A percentile compares a stretch with the other conserved stretches of the same genome.
Evolutionary conservation across 2,329 filamentous ascomycete genomes (phyloP).

Genomic region (Calcarisporium arbuscula): DNA sequence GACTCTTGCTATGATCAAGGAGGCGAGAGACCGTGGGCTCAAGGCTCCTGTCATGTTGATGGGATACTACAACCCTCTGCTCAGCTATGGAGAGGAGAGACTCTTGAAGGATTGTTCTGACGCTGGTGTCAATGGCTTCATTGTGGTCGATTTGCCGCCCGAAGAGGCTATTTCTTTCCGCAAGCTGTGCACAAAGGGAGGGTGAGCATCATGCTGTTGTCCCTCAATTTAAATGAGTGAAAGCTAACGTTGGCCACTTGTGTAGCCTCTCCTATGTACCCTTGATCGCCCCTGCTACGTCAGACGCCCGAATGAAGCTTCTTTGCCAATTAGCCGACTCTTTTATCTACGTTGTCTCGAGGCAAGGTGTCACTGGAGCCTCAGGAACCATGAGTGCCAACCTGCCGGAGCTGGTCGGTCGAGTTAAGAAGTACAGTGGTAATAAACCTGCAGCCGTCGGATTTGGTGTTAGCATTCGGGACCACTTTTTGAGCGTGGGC

Average conservation of each 20-base stretch:
- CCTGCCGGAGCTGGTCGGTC: slow-evolving; percentile 72
- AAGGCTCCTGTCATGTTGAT: slow-evolving; percentile 83
- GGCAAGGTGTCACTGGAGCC: slow-evolving; percentile 94
- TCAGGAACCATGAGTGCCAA: slow-evolving; percentile 74
- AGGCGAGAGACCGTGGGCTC: slow-evolving; percentile 71
- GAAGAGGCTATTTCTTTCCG: slow-evolving; percentile 94
- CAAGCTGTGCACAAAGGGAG: slow-evolving; percentile 70
- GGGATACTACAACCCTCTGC: slow-evolving; percentile 97
- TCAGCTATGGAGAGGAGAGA: slow-evolving; percentile 89
- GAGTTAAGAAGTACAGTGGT: slow-evolving; percentile 88
- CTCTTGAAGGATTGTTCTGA: slow-evolving; percentile 78
- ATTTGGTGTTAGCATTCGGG: slow-evolving; percentile 91
- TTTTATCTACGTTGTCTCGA: slow-evolving; percentile 97
- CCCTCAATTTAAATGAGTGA: neutral
- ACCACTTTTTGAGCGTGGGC: slow-evolving; percentile 84
- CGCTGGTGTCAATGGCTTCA: slow-evolving; percentile 90
- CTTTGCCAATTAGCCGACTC: slow-evolving; percentile 96
- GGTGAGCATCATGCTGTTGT: slow-evolving; percentile 45
- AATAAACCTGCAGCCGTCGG: slow-evolving; percentile 88
- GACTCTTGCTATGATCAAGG: slow-evolving; percentile 76
- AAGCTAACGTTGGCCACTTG: neutral
- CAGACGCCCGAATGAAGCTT: slow-evolving; percentile 86
- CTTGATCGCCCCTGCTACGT: slow-evolving; percentile 91
- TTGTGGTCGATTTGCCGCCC: slow-evolving; percentile 89
- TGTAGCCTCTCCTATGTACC: slow-evolving; percentile 83